A percentile compares a stretch with the other conserved stretches of the same genome.
Conservation (phyloP, 345 rosid genomes). For the Sisymbrium irio region DNA sequence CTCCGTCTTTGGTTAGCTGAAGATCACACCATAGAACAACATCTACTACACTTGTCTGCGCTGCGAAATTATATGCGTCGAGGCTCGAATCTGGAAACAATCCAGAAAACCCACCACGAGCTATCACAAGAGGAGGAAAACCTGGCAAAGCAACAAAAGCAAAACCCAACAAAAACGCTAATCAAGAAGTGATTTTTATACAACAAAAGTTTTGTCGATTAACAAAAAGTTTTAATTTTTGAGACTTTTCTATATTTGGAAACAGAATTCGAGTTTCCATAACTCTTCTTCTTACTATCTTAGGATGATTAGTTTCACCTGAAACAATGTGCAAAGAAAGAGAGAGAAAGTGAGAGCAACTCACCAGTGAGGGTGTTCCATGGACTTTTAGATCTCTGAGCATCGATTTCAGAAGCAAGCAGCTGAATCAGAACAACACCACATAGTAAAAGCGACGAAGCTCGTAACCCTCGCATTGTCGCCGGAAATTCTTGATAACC, state of each 20-base stretch:
- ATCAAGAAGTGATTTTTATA: no score
- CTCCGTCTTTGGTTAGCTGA: conserved; percentile 75
- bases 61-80: conserved; percentile 49
- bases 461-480: conserved; percentile 26
- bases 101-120: conserved; percentile 94
- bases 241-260: not conserved
- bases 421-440: conserved; percentile 36
- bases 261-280: not conserved
- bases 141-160: conserved; percentile 46
- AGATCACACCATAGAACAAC: conserved; percentile 73
- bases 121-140: conserved; percentile 57
- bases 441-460: conserved; percentile 27
- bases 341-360: conserved; percentile 10
- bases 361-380: conserved; percentile 62
- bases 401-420: conserved; percentile 43
- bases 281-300: not conserved
- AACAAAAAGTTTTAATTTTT: no score
- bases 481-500: not conserved
- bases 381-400: conserved; percentile 53
- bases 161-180: not conserved
- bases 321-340: not conserved
- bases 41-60: conserved; percentile 26
- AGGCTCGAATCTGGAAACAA: conserved; percentile 69
- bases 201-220: not conserved
- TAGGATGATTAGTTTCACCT: not conserved